Evolutionary conservation across 2,329 filamentous ascomycete genomes (phyloP).

Genomic region (Fusarium transvaalense): DNA sequence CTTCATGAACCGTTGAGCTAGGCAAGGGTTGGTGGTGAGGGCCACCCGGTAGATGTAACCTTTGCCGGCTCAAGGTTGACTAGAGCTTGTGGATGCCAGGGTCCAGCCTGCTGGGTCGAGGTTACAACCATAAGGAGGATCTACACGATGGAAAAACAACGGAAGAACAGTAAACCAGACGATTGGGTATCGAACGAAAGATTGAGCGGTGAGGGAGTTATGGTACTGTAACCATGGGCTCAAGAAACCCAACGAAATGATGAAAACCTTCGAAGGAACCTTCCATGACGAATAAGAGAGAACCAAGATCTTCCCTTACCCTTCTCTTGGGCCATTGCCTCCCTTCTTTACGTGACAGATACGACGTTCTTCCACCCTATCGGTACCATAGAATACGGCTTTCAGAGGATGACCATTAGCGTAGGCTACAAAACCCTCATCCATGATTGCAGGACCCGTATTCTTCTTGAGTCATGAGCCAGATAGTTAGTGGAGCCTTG

Average conservation of each 20-base stretch:
- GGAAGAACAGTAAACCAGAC: not conserved
- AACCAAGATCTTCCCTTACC: not conserved
- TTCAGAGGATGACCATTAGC: not conserved
- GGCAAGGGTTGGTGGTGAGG: conserved; percentile 5
- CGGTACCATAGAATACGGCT: not conserved
- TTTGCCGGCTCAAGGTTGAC: not conserved
- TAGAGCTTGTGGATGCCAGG: not conserved
- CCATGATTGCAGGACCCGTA: not conserved
- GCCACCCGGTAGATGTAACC: conserved; percentile 14
- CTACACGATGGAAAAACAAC: not conserved
- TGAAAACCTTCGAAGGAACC: not conserved
- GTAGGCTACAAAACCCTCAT: not conserved
- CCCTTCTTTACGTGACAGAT: not conserved
- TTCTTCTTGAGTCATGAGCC: not conserved
- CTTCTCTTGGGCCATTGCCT: not conserved
- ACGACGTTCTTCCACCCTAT: not conserved
- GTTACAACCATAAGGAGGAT: conserved; percentile 13
- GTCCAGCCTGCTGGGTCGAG: conserved; percentile 4
- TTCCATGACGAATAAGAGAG: not conserved
- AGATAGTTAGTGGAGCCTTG: not conserved
- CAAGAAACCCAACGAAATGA: not conserved
- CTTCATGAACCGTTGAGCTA: not conserved
- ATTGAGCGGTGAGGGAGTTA: conserved; percentile 4
- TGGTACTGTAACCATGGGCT: not conserved
- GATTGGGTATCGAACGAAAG: not conserved